These are phyloP conservation scores for Fusarium haematococcum DNA, from an alignment of 2,329 filamentous ascomycete genomes.

Conservation along the genomic window DNA sequence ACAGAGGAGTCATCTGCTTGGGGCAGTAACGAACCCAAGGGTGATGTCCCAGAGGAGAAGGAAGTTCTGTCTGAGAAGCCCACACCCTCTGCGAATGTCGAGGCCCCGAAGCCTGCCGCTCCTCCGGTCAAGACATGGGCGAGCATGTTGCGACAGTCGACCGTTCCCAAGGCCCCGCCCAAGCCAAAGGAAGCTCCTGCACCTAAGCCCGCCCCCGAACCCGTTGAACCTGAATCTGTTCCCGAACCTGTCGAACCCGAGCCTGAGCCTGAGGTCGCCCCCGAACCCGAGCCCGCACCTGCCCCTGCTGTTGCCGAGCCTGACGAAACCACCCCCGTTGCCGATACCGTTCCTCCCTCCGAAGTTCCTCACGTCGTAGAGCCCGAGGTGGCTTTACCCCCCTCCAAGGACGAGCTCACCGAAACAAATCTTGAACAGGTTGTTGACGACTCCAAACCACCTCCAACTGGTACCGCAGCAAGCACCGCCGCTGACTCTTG, in stretches of 20 bases:
- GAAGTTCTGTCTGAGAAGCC: conserved; percentile 48
- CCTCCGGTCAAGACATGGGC: conserved; percentile 75
- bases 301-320: conserved; percentile 45
- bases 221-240: conserved; percentile 52
- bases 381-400: conserved; percentile 64
- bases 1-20: conserved; percentile 74
- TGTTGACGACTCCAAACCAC: conserved; percentile 81
- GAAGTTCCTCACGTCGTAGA: conserved; percentile 46
- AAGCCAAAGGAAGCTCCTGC: conserved; percentile 64
- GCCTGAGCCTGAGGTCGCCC: conserved; percentile 47
- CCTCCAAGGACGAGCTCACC: conserved; percentile 86
- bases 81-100: conserved; percentile 48
- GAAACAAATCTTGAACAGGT: conserved; percentile 93
- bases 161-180: conserved; percentile 67
- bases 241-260: conserved; percentile 50
- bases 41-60: conserved; percentile 50
- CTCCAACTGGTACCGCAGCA: conserved; percentile 83
- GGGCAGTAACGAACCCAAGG: conserved; percentile 56
- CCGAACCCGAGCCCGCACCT: conserved; percentile 47
- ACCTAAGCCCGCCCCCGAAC: conserved; percentile 54
- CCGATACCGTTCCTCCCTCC: conserved; percentile 46
- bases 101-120: conserved; percentile 54
- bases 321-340: conserved; percentile 47
- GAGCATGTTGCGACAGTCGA: conserved; percentile 76
- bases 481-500: conserved; percentile 91